Conservation (phyloP, 1,284 basidiomycete species). For the Volvariella surrecta region DNA sequence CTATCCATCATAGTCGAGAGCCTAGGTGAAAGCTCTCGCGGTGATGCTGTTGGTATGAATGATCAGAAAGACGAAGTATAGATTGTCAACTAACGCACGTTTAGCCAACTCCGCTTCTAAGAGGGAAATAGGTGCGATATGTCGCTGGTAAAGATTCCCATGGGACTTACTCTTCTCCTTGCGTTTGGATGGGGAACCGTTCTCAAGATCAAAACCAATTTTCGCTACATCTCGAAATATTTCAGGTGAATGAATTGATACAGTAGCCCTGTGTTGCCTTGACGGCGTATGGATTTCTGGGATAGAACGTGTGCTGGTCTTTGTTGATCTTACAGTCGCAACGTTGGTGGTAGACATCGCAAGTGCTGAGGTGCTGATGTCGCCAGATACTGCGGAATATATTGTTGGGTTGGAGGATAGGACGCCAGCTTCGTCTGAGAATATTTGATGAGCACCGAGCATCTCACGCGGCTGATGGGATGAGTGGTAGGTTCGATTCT, state of each 20-base stretch:
- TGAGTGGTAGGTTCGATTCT: slow-evolving; percentile 32
- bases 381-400: slow-evolving; percentile 16
- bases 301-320: slow-evolving; percentile 15
- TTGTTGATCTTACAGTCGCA: slow-evolving; percentile 7
- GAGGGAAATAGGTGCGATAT: slow-evolving; percentile 54
- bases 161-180: slow-evolving; percentile 60
- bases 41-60: slow-evolving; percentile 20
- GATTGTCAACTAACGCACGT: slow-evolving; percentile 30
- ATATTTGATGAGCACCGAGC: slow-evolving; percentile 64
- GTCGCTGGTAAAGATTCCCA: slow-evolving; percentile 47
- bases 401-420: slow-evolving; percentile 23
- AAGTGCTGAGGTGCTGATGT: slow-evolving; percentile 3
- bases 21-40: slow-evolving; percentile 38
- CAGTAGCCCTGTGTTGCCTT: slow-evolving; percentile 54
- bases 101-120: slow-evolving; percentile 55
- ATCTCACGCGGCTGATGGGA: slow-evolving; percentile 50
- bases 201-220: slow-evolving; percentile 22
- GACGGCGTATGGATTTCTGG: slow-evolving; percentile 36
- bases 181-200: slow-evolving; percentile 47
- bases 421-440: slow-evolving; percentile 33
- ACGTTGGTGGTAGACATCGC: slow-evolving; percentile 1
- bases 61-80: neutral
- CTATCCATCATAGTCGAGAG: slow-evolving; percentile 58
- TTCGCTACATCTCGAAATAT: slow-evolving; percentile 20
- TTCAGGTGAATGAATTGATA: slow-evolving; percentile 48